phyloP scores from a whole-genome alignment of 306 rosid genomes.

The Echinosophora koreensis region DNA sequence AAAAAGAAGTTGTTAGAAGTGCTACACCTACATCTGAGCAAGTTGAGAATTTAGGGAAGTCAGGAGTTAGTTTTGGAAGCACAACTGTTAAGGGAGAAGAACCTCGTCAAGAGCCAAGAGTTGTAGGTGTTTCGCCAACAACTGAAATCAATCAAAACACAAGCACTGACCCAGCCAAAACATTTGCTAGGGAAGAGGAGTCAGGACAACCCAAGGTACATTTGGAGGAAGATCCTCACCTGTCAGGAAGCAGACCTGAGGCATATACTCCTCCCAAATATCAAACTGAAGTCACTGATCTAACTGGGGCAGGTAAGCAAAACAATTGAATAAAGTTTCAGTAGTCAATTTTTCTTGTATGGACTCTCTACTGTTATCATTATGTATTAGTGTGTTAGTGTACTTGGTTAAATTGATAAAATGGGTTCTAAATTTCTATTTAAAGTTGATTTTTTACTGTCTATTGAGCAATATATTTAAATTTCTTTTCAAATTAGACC shows the following conservation, averaged over 20 bases:
- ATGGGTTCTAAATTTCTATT: not conserved
- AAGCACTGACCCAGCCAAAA: slow-evolving; percentile 33
- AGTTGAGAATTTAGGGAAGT: slow-evolving; percentile 35
- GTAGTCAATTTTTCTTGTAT: not conserved
- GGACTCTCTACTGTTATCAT: not conserved
- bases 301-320: slow-evolving; percentile 53
- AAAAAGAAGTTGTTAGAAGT: slow-evolving; percentile 46
- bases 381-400: not conserved
- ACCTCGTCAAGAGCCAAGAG: slow-evolving; percentile 5
- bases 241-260: slow-evolving; percentile 32
- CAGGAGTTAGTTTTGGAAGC: slow-evolving; percentile 25
- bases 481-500: not conserved
- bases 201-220: slow-evolving; percentile 34
- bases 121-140: slow-evolving; percentile 45
- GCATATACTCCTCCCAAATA: slow-evolving; percentile 40
- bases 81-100: slow-evolving; percentile 38
- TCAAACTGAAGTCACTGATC: slow-evolving; percentile 56
- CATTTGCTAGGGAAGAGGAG: slow-evolving; percentile 37
- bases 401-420: slow-evolving; percentile 20
- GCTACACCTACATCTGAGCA: slow-evolving; percentile 20
- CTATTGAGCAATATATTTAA: not conserved
- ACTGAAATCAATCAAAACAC: slow-evolving; percentile 21
- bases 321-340: not conserved
- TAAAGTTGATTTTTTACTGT: not conserved
- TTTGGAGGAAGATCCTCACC: slow-evolving; percentile 55